Conservation (phyloP, 768 basidiomycete genomes). For the Leccinellum albellum region DNA sequence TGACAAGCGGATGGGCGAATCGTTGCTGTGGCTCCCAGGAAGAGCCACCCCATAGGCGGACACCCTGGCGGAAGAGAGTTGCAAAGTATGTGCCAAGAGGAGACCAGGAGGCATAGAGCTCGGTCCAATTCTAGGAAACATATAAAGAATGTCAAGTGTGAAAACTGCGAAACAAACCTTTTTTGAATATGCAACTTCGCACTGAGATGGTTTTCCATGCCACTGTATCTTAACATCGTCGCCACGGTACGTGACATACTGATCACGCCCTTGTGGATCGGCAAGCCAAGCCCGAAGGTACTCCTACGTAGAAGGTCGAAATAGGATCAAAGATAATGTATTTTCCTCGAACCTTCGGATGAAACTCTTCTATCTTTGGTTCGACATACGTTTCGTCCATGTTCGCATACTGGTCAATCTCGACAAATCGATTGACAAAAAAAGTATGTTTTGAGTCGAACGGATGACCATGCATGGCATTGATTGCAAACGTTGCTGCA, state of each 20-base stretch:
- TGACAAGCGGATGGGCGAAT: constrained; percentile 93
- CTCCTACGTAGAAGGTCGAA: constrained; percentile 51
- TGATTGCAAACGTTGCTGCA: constrained; percentile 65
- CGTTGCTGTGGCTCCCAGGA: constrained; percentile 87
- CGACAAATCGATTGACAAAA: constrained; percentile 80
- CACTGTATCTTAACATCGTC: constrained; percentile 89
- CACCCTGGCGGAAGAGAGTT: constrained; percentile 91
- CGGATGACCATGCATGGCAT: constrained; percentile 66
- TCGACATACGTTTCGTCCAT: constrained; percentile 78
- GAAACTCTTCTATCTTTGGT: constrained; percentile 69
- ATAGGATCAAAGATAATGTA: background rate
- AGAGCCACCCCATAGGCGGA: constrained; percentile 91
- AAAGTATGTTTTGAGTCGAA: constrained; percentile 89
- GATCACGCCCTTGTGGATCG: constrained; percentile 90
- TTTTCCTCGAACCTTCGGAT: constrained; percentile 54
- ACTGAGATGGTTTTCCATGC: constrained; percentile 88
- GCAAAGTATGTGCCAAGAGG: constrained; percentile 93
- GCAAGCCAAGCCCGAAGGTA: constrained; percentile 94
- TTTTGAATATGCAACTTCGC: constrained; percentile 72
- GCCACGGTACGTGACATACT: constrained; percentile 90
- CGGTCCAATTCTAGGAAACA: constrained; percentile 80
- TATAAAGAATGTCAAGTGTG: constrained; percentile 6
- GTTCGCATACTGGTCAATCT: constrained; percentile 78
- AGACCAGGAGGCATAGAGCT: constrained; percentile 96
- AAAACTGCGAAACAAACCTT: constrained; percentile 46